Conservation (phyloP, 2,329 filamentous ascomycete genomes). For the Orbilia blumenaviensis region DNA sequence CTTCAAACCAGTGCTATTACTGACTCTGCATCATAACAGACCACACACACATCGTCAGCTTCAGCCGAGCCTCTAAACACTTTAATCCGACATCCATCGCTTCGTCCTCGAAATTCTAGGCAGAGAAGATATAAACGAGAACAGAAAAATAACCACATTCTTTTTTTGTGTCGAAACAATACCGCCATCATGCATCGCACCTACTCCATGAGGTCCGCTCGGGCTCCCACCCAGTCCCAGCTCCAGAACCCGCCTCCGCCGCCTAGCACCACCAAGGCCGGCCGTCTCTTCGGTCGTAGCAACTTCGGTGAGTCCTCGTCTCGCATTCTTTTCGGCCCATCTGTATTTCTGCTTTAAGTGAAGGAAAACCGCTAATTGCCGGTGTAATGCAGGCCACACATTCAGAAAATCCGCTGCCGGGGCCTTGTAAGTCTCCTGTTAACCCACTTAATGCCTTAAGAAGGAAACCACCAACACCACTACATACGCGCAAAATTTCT, state of each 20-base stretch:
- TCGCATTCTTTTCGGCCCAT: not conserved
- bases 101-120: not conserved
- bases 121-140: too few species aligned
- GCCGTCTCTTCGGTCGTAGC: constrained; percentile 84
- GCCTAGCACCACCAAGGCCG: constrained; percentile 86
- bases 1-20: not conserved
- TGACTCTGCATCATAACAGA: not conserved
- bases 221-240: constrained; percentile 92
- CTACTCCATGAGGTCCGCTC: constrained; percentile 97
- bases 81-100: not conserved
- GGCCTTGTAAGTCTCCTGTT: constrained; percentile 61
- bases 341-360: not conserved
- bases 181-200: constrained; percentile 84
- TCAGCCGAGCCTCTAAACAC: not conserved
- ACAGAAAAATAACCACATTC: too few species aligned
- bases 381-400: constrained; percentile 68
- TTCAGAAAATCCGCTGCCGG: constrained; percentile 66
- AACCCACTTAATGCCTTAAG: too few species aligned
- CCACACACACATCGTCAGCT: not conserved
- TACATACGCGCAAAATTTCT: constrained; percentile 32
- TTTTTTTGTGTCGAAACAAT: not conserved
- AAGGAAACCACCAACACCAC: too few species aligned
- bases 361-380: not conserved
- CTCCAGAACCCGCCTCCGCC: constrained; percentile 93
- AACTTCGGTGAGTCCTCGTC: constrained; percentile 77